Base-by-base conservation (phyloP, 495 filamentous ascomycete species). In the Aspergillus affinis region DNA sequence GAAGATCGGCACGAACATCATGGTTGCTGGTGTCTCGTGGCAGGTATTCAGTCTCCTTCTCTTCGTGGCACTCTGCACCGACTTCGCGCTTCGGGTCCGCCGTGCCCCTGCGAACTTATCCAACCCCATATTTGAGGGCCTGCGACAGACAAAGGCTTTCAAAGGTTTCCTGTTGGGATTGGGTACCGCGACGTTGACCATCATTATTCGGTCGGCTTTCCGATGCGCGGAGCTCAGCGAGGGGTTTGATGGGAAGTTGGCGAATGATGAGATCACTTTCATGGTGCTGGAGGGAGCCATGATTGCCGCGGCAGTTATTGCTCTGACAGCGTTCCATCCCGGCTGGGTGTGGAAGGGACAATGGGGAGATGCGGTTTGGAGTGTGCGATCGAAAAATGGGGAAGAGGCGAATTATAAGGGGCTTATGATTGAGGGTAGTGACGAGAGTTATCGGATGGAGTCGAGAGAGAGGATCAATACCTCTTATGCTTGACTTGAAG, bases 201-300 rank as follows among this genome's bases (percentile, higher is more conserved):
- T 91, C 65, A 82, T 87, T 66, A 78, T 81, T 54, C 81, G 88
- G 0, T 85, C 78, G 46, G 73, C 84, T 19, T 91, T 81, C 71
- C 82, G 88, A 52, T 81, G 86, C 21, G 83, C 81, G 15, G 88
- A 91, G 75, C 76, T 90, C 51, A 76, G 74, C 48, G 69, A 72
- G 17, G 88, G 88, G 10, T 90, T 84, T 72, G 58, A 70, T 9
- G 81, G 88, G 26, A 54, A 66, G 2, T 66, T 90, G 56, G 86
- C 82, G 51, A 81, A 76, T 46, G 70, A 88, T 44, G 77, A 92
- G 71, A 72, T 79, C 12, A 63, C 82, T 5, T 89, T 90, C 67
- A 85, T 92, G 75, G 75, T 88, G 20, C 78, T 92, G 21, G 89
- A 92, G 73, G 86, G 87, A 17, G 75, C 83, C 12, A 86, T 91